Evolutionary conservation across 495 filamentous ascomycete genomes (phyloP).

Genomic region (Margaritispora aquatica): DNA sequence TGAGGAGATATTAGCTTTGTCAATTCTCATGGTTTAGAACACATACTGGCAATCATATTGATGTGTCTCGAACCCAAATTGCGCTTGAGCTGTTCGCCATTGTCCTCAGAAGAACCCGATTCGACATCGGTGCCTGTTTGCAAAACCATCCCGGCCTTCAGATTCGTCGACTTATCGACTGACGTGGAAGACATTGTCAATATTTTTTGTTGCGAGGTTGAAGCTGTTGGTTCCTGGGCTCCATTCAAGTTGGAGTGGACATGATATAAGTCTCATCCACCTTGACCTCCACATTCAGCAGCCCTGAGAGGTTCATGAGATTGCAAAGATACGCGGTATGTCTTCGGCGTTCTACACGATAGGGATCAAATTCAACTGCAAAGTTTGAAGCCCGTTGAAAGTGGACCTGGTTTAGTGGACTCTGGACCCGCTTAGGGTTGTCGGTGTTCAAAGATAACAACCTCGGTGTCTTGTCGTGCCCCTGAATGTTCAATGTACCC

Average conservation of each 20-base stretch:
- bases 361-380: not conserved
- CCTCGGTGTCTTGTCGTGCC: not conserved
- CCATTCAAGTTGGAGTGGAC: not conserved
- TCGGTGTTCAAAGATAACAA: not conserved
- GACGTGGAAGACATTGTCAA: not conserved
- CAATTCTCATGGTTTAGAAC: no score
- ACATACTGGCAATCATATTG: constrained; percentile 79
- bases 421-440: not conserved
- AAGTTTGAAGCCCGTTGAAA: not conserved
- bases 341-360: not conserved
- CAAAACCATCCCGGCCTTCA: not conserved
- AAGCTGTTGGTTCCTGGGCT: not conserved
- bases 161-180: not conserved
- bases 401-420: not conserved
- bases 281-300: not conserved
- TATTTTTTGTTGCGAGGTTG: not conserved
- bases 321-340: not conserved
- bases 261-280: not conserved
- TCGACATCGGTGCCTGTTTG: not conserved
- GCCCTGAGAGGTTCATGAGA: not conserved
- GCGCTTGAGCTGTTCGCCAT: constrained; percentile 30
- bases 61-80: constrained; percentile 58
- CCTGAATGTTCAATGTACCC: not conserved
- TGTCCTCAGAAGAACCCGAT: not conserved
- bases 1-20: no score